Evolutionary conservation across 148 eudicot species (phyloP).

Genomic region (Cornus suecica): DNA sequence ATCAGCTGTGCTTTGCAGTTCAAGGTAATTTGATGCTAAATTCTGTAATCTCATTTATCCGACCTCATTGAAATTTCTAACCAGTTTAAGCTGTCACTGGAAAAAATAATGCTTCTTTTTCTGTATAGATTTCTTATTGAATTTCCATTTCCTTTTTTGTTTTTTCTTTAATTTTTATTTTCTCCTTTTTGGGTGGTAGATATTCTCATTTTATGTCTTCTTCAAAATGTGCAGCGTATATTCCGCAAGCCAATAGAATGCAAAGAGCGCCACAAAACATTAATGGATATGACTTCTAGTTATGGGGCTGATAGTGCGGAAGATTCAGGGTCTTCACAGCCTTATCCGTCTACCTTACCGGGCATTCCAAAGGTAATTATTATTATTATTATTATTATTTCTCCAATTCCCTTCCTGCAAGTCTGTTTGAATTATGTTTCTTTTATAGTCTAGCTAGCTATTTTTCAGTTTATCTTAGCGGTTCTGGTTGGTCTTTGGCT

Average conservation of each 20-base stretch:
- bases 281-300: conserved; percentile 72
- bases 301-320: conserved; percentile 97
- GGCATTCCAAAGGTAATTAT: conserved; percentile 89
- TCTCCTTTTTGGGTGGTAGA: neutral
- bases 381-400: neutral
- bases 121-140: neutral
- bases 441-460: neutral
- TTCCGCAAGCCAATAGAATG: conserved; percentile 87
- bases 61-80: neutral
- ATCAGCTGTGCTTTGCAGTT: conserved; percentile 74
- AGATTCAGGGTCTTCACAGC: conserved; percentile 89
- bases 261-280: conserved; percentile 72
- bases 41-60: neutral
- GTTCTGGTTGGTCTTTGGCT: conserved; percentile 7
- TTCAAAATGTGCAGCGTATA: conserved; percentile 48
- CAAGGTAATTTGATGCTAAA: conserved; percentile 46
- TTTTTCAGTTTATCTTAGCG: neutral
- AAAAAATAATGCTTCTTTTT: conserved; percentile 8
- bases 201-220: conserved; percentile 3
- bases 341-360: conserved; percentile 88
- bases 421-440: neutral
- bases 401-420: neutral
- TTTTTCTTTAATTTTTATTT: neutral
- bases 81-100: neutral
- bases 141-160: neutral